Percentiles rank a stretch among this genome's conserved stretches.
phyloP scores from a whole-genome alignment of 2,329 filamentous ascomycete species.

The Alternaria brassicae region DNA sequence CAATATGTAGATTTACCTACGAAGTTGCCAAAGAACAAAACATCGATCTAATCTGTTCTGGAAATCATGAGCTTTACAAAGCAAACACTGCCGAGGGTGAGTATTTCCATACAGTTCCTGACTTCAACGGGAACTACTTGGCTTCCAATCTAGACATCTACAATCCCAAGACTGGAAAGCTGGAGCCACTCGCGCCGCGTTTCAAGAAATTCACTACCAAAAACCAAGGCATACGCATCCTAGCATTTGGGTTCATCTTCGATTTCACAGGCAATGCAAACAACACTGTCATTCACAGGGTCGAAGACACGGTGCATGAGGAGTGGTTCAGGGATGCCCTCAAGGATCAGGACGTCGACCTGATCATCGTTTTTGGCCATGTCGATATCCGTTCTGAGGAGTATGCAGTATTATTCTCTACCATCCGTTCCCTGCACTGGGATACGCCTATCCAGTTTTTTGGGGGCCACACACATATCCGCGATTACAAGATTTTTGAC shows the following conservation, averaged over 20 bases:
- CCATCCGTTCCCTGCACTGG: conserved; percentile 78
- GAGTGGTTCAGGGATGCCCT: conserved; percentile 89
- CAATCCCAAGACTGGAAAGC: conserved; percentile 72
- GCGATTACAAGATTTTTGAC: conserved; percentile 83
- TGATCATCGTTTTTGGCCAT: conserved; percentile 88
- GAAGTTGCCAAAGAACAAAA: conserved; percentile 84
- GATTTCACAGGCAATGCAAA: conserved; percentile 91
- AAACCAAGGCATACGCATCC: conserved; percentile 81
- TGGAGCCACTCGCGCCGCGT: conserved; percentile 77
- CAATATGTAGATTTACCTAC: conserved; percentile 68
- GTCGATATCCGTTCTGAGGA: conserved; percentile 82
- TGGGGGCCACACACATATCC: conserved; percentile 87
- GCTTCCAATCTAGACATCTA: conserved; percentile 93
- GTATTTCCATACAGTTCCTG: conserved; percentile 79
- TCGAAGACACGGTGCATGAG: conserved; percentile 81
- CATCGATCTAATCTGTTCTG: conserved; percentile 83
- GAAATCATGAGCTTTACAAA: conserved; percentile 96
- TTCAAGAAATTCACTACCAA: conserved; percentile 92
- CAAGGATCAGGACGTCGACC: conserved; percentile 76
- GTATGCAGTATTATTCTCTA: conserved; percentile 77
- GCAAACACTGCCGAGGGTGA: conserved; percentile 78
- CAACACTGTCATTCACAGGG: conserved; percentile 83
- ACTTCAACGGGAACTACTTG: conserved; percentile 81
- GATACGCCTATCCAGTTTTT: conserved; percentile 90
- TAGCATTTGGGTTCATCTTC: conserved; percentile 94